These are phyloP conservation scores for Wickerhamiella siamensis DNA, from an alignment of 805 yeast genomes.

Conservation along the genomic window DNA sequence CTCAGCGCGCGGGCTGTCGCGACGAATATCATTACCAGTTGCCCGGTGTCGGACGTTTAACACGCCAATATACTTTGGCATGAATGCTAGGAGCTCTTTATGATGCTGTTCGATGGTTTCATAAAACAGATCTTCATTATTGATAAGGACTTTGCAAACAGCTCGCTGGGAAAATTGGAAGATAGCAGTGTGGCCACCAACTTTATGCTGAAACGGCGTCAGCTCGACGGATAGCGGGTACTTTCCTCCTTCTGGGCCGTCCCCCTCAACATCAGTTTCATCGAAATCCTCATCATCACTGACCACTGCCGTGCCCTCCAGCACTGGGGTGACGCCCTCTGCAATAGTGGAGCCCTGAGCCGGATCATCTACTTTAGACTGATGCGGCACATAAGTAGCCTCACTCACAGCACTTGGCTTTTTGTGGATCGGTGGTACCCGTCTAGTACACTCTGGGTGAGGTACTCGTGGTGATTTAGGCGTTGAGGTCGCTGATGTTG, in stretches of 20 bases:
- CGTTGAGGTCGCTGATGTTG: neutral
- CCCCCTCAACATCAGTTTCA: slow-evolving; percentile 12
- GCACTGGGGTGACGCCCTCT: neutral
- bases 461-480: neutral
- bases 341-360: neutral
- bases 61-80: slow-evolving; percentile 94
- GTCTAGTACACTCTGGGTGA: neutral
- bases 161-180: slow-evolving; percentile 84
- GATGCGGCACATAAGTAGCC: slow-evolving; percentile 20
- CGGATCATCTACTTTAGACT: slow-evolving; percentile 9
- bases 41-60: slow-evolving; percentile 71
- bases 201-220: slow-evolving; percentile 82
- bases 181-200: slow-evolving; percentile 97
- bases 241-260: slow-evolving; percentile 8
- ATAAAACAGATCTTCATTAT: slow-evolving; percentile 82
- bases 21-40: slow-evolving; percentile 7
- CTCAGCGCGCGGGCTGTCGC: neutral
- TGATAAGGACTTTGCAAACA: slow-evolving; percentile 84
- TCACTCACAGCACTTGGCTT: slow-evolving; percentile 13
- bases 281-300: slow-evolving; percentile 12
- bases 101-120: slow-evolving; percentile 73
- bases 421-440: neutral
- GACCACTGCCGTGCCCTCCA: slow-evolving; percentile 2
- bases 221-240: slow-evolving; percentile 63
- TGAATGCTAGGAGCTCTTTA: slow-evolving; percentile 60